Evolutionary conservation across 106 monocot species (phyloP), one percentile per base, ranked within the genome.

Genomic region (Dioscorea dumetorum): DNA sequence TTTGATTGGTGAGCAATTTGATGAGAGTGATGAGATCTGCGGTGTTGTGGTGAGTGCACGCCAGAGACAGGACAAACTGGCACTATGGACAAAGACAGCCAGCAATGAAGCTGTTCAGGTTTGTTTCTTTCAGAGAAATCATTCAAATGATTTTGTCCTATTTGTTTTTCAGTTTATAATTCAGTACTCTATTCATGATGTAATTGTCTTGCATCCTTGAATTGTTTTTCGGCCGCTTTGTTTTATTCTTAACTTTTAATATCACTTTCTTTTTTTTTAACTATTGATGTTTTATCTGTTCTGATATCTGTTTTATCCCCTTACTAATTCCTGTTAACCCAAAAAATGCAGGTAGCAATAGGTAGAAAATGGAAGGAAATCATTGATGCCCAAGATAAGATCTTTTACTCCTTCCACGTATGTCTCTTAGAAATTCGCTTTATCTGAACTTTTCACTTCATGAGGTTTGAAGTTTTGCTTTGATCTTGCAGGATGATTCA

Each of bases 81-180:
- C 95, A 35, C 60, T 97, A 11, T 97, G 95, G 95, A 97, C 95
- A 24, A 88, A 78, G 64, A 71, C 79, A 32, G 95, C 95, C 24
- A 97, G 88, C 77, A 97, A 97, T 71, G 95, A 97, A 87, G 91
- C 91, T 78, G 76, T 88, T 78, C 95, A 97, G 91, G 95, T 97
- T 41, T 41, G 10, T 41, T 41, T 41, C 41, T 41, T 41, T 41
- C 41, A 41, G 2, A 3, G 41, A 41, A 41, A 10, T 41, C 41
- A 41, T 41, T 41, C 41, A 41, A 41, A 41, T 41, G 20, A 60
- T 58, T 28, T 48, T 20, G 13, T 14, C 14, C 24, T 22, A 61
- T 24, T 61, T 61, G 19, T 14, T 14, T n/a, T 61, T 5, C 4
- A 56, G 19, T 15, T 19, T 19, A 2, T 18, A 2, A 18, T 56